Conservation (phyloP, 2,329 filamentous ascomycete genomes). For the Cytospora leucostoma region DNA sequence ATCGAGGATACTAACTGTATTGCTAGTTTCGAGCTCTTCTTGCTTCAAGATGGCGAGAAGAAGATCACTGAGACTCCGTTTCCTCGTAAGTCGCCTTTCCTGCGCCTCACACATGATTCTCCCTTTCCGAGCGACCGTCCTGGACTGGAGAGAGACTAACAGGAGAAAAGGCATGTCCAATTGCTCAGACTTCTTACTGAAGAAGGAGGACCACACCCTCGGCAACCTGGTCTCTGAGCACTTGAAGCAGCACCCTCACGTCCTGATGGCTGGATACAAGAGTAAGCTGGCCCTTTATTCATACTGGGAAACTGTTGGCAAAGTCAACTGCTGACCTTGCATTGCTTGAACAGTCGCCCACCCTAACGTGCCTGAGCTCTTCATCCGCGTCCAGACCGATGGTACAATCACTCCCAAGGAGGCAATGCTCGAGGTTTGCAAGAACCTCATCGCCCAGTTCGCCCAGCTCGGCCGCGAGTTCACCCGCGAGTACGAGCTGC, state of each 20-base stretch:
- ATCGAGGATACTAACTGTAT: slow-evolving; percentile 27
- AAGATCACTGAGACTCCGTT: slow-evolving; percentile 89
- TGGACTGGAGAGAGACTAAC: slow-evolving; percentile 13
- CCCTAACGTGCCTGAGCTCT: slow-evolving; percentile 61
- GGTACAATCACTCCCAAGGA: slow-evolving; percentile 87
- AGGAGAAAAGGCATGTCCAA: slow-evolving; percentile 76
- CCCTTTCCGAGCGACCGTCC: not conserved
- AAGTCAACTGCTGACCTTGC: not conserved
- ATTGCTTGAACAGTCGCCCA: slow-evolving; percentile 50
- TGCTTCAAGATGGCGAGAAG: slow-evolving; percentile 85
- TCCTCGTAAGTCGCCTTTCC: slow-evolving; percentile 68
- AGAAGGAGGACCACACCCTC: slow-evolving; percentile 96
- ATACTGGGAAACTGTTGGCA: not conserved
- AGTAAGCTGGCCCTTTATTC: slow-evolving; percentile 47
- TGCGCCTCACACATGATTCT: not conserved
- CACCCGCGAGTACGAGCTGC: slow-evolving; percentile 86
- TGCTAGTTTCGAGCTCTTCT: slow-evolving; percentile 85
- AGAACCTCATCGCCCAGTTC: slow-evolving; percentile 79
- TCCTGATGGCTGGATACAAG: slow-evolving; percentile 92
- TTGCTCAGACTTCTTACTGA: slow-evolving; percentile 91
- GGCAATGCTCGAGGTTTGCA: slow-evolving; percentile 77
- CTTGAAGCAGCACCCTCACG: slow-evolving; percentile 79
- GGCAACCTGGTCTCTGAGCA: slow-evolving; percentile 87
- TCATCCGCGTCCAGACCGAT: slow-evolving; percentile 87
- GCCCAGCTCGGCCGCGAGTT: slow-evolving; percentile 82